Percentiles rank a stretch among this genome's conserved stretches.
phyloP scores from a whole-genome alignment of 768 basidiomycete species.

The Kwoniella pini region DNA sequence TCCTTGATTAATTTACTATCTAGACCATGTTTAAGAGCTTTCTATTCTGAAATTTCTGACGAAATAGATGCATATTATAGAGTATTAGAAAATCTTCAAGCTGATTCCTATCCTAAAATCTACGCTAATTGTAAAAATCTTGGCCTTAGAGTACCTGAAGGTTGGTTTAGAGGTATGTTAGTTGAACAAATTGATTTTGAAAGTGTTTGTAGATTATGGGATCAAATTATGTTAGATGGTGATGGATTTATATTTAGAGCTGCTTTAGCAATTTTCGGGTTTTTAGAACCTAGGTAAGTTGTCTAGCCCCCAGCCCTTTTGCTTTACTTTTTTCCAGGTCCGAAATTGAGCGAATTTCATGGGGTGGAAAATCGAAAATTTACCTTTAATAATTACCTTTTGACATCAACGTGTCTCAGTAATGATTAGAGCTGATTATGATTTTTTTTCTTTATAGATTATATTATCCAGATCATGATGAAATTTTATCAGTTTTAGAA shows the following conservation, averaged over 20 bases:
- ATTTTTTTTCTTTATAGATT: slow-evolving; percentile 26
- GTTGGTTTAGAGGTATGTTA: slow-evolving; percentile 50
- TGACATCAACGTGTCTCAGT: too few relatives aligned
- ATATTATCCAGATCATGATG: slow-evolving; percentile 51
- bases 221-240: slow-evolving; percentile 53
- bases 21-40: slow-evolving; percentile 46
- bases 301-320: background rate
- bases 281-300: slow-evolving; percentile 51
- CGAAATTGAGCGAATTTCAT: too few relatives aligned
- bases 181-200: slow-evolving; percentile 53
- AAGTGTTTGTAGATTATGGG: slow-evolving; percentile 49
- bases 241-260: slow-evolving; percentile 52
- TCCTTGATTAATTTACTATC: slow-evolving; percentile 49
- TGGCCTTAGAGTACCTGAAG: slow-evolving; percentile 47
- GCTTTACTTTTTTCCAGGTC: background rate
- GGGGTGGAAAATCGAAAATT: too few relatives aligned
- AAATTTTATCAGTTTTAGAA: slow-evolving; percentile 49
- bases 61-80: slow-evolving; percentile 53
- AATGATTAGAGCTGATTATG: slow-evolving; percentile 1
- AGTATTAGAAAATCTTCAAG: slow-evolving; percentile 53
- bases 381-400: too few relatives aligned
- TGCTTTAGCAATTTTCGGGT: slow-evolving; percentile 50
- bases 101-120: slow-evolving; percentile 51
- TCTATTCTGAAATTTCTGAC: slow-evolving; percentile 43
- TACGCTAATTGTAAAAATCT: slow-evolving; percentile 53